Conservation (phyloP, 1,284 basidiomycete species). For the Vanrija sp. region DNA sequence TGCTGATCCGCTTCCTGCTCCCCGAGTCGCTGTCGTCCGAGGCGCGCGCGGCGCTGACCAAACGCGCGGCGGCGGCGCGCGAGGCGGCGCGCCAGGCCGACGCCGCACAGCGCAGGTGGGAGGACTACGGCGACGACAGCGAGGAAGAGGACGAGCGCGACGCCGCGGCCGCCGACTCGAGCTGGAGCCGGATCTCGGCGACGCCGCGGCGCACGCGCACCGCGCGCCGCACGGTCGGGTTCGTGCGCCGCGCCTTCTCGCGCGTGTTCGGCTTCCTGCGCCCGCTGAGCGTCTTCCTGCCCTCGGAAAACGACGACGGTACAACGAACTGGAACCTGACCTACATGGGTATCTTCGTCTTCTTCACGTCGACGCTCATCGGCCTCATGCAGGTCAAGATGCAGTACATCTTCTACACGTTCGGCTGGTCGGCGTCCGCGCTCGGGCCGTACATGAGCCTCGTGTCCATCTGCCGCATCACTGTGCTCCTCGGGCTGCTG, state of each 20-base stretch:
- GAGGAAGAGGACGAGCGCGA: too few relatives aligned
- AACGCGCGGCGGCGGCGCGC: conserved; percentile 43
- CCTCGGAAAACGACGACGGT: conserved; percentile 44
- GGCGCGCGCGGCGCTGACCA: conserved; percentile 33
- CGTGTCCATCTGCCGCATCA: conserved; percentile 59
- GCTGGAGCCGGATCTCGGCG: conserved; percentile 20
- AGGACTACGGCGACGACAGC: conserved; percentile 23
- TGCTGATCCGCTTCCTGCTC: conserved; percentile 59
- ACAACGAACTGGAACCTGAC: conserved; percentile 67
- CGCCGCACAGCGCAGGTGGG: conserved; percentile 46
- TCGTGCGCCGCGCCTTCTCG: conserved; percentile 22
- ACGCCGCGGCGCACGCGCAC: conserved; percentile 1
- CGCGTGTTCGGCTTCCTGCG: conserved; percentile 58
- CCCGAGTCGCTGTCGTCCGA: conserved; percentile 65
- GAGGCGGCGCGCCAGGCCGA: conserved; percentile 10
- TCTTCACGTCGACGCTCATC: conserved; percentile 56
- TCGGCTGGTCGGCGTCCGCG: conserved; percentile 71
- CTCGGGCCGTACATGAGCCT: conserved; percentile 71
- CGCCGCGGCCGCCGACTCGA: too few relatives aligned
- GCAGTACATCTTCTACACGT: conserved; percentile 65
- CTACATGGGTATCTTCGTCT: conserved; percentile 52
- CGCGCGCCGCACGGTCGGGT: conserved; percentile 20
- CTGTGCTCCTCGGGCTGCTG: conserved; percentile 61
- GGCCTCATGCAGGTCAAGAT: conserved; percentile 62
- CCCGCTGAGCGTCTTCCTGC: conserved; percentile 65